Evolutionary conservation across 805 yeast genomes (phyloP).

Genomic region (Helenozyma baotianmanensis): DNA sequence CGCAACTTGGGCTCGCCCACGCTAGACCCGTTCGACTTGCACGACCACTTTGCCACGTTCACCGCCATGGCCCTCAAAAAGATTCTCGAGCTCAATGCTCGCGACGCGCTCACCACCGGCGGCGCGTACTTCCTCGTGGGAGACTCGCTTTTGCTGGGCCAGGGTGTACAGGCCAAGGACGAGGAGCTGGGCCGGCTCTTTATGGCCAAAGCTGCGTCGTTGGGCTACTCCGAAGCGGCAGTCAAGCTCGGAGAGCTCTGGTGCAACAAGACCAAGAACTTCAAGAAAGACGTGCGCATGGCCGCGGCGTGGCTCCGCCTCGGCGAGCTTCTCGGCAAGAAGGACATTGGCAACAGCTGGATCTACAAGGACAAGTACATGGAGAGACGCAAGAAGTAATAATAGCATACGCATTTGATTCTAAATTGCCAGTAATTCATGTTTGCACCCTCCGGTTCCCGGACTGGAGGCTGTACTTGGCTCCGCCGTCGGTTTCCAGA

Average conservation of each 20-base stretch:
- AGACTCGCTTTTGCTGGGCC: slow-evolving; percentile 51
- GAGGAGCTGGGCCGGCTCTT: slow-evolving; percentile 54
- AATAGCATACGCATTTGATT: too few relatives aligned
- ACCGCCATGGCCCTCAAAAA: slow-evolving; percentile 23
- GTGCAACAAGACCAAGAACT: slow-evolving; percentile 49
- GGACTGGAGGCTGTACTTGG: slow-evolving; percentile 10
- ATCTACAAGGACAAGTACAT: slow-evolving; percentile 65
- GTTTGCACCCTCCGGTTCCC: too few relatives aligned
- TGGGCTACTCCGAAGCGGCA: slow-evolving; percentile 69
- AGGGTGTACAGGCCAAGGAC: slow-evolving; percentile 48
- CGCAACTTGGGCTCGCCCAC: slow-evolving; percentile 20
- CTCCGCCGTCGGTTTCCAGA: slow-evolving; percentile 10
- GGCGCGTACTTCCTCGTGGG: slow-evolving; percentile 58
- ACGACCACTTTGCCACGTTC: slow-evolving; percentile 20
- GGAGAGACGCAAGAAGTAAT: slow-evolving; percentile 10
- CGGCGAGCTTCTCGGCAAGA: slow-evolving; percentile 59
- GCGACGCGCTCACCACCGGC: slow-evolving; percentile 38
- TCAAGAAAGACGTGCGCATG: slow-evolving; percentile 52
- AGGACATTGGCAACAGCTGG: slow-evolving; percentile 68
- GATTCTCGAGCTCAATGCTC: slow-evolving; percentile 25
- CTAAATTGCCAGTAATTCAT: too few relatives aligned
- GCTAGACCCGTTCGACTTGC: slow-evolving; percentile 24
- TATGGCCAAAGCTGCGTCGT: slow-evolving; percentile 58
- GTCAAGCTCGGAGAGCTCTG: slow-evolving; percentile 67
- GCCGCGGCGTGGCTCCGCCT: slow-evolving; percentile 71